Conservation (phyloP, 805 yeast genomes). For the Monosporozyma aerobia region DNA sequence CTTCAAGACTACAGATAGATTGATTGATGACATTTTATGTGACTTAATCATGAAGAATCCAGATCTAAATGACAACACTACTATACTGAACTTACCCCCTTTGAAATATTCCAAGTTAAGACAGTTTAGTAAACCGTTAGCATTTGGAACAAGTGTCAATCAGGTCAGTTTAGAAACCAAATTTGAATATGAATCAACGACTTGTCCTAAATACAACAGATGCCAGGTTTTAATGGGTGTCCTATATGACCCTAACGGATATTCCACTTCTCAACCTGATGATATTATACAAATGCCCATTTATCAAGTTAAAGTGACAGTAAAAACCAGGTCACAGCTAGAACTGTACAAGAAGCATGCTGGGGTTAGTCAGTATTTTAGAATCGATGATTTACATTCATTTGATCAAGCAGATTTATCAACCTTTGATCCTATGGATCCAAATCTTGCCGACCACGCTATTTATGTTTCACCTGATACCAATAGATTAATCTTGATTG, state of each 20-base stretch:
- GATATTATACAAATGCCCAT: slow-evolving; percentile 17
- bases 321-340: slow-evolving; percentile 24
- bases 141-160: slow-evolving; percentile 23
- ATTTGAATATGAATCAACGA: slow-evolving; percentile 19
- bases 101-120: slow-evolving; percentile 26
- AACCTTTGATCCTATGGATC: slow-evolving; percentile 18
- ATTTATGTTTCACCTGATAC: slow-evolving; percentile 39
- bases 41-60: slow-evolving; percentile 27
- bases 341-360: slow-evolving; percentile 24
- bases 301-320: slow-evolving; percentile 30
- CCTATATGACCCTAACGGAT: slow-evolving; percentile 8
- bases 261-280: slow-evolving; percentile 4
- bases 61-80: slow-evolving; percentile 8
- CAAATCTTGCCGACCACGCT: slow-evolving; percentile 37
- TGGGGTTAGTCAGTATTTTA: slow-evolving; percentile 29
- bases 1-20: slow-evolving; percentile 59
- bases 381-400: slow-evolving; percentile 25
- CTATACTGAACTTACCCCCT: slow-evolving; percentile 26
- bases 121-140: slow-evolving; percentile 12
- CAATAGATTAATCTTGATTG: slow-evolving; percentile 42
- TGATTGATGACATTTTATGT: slow-evolving; percentile 53
- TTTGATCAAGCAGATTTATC: slow-evolving; percentile 26
- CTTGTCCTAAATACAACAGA: slow-evolving; percentile 23
- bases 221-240: slow-evolving; percentile 27
- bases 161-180: slow-evolving; percentile 25